Evolutionary conservation across 257 asterid genomes (phyloP).

Genomic region (Lithospermum erythrorhizon): DNA sequence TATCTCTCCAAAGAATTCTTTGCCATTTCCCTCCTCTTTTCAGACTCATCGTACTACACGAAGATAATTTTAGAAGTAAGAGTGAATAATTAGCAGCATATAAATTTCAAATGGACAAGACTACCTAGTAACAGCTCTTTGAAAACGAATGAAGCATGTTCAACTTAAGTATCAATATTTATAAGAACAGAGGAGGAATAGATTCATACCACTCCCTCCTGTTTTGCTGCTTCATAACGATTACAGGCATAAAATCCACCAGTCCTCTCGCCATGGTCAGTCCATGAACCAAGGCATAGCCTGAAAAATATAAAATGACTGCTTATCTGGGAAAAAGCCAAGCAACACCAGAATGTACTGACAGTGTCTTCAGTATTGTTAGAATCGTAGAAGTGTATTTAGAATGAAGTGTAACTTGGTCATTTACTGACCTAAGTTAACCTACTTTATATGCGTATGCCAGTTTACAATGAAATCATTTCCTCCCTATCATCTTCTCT

Average conservation of each 20-base stretch:
- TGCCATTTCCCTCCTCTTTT: constrained; percentile 96
- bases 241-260: constrained; percentile 91
- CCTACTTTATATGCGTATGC: no score
- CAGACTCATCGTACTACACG: constrained; percentile 70
- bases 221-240: constrained; percentile 73
- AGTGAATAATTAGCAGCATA: background rate
- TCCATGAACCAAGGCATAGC: constrained; percentile 91
- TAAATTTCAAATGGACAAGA: constrained; percentile 4
- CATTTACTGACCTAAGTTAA: no score
- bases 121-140: constrained; percentile 4
- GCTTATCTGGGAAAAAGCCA: background rate
- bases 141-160: background rate
- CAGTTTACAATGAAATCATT: no score
- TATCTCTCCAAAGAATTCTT: constrained; percentile 94
- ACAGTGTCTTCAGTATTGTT: no score
- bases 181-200: constrained; percentile 3
- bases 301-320: constrained; percentile 19
- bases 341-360: no score
- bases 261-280: constrained; percentile 84
- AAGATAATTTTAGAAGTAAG: constrained; percentile 5
- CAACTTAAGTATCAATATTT: background rate
- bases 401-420: no score
- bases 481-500: no score
- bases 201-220: constrained; percentile 50
- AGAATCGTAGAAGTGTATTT: no score